Evolutionary conservation across 495 filamentous ascomycete genomes (phyloP).

Genomic region (Penicillium salamii): DNA sequence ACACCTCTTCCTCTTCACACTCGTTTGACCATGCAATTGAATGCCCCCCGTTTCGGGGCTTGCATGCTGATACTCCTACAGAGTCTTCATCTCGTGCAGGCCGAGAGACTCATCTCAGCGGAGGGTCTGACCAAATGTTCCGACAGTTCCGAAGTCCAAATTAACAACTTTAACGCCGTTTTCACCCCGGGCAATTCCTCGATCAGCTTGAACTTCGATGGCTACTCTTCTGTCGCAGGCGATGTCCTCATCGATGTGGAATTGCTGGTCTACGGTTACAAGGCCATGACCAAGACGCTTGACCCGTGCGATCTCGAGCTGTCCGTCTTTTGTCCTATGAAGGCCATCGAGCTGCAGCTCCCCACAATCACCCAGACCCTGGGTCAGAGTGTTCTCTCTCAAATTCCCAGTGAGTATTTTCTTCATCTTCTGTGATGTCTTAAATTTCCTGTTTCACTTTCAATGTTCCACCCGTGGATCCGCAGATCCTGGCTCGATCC

Average conservation of each 20-base stretch:
- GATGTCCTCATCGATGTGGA: constrained; percentile 68
- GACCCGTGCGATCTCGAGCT: constrained; percentile 67
- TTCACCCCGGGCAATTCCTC: constrained; percentile 66
- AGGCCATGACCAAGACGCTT: constrained; percentile 54
- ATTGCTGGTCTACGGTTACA: constrained; percentile 74
- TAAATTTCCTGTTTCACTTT: background rate
- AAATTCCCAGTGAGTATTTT: constrained; percentile 1
- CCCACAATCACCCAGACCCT: constrained; percentile 4
- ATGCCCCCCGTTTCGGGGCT: constrained; percentile 1
- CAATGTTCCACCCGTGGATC: background rate
- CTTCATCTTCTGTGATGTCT: background rate
- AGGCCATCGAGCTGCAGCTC: constrained; percentile 30
- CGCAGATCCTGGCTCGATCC: background rate
- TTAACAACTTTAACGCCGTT: constrained; percentile 66
- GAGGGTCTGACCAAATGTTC: constrained; percentile 68
- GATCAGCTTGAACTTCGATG: constrained; percentile 64
- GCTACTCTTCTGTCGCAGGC: constrained; percentile 69
- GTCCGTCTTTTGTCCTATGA: constrained; percentile 76
- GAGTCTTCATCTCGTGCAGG: constrained; percentile 51
- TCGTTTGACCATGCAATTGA: constrained; percentile 9
- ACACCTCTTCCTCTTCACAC: background rate
- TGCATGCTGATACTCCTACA: constrained; percentile 8
- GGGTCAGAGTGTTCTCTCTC: background rate
- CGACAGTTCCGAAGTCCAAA: constrained; percentile 61
- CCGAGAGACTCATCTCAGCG: constrained; percentile 45